These are phyloP conservation scores for Bassia scoparia DNA, from an alignment of 148 eudicot genomes.

Conservation along the genomic window DNA sequence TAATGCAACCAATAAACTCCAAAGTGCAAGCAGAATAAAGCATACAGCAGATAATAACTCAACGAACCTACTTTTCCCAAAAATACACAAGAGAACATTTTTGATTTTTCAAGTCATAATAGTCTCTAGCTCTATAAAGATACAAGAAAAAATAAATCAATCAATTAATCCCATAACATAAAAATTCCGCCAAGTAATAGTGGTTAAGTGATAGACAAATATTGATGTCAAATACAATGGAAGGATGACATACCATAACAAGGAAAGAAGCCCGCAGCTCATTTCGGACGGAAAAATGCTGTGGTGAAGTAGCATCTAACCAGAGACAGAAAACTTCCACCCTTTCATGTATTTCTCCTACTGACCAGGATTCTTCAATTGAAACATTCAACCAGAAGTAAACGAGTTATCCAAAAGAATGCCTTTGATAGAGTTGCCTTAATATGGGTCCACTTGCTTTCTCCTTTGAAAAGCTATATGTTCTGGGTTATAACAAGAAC, in stretches of 20 bases:
- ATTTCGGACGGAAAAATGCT: background rate
- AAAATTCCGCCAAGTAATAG: background rate
- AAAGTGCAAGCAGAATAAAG: background rate
- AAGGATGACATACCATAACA: conserved; percentile 21
- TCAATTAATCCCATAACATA: no score
- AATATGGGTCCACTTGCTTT: no score
- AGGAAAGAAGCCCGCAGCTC: background rate
- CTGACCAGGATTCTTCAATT: background rate
- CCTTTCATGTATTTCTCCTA: background rate
- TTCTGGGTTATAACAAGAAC: no score
- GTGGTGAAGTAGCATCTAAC: background rate
- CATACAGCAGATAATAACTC: background rate
- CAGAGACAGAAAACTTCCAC: background rate
- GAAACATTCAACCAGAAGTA: background rate
- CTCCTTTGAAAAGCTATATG: no score
- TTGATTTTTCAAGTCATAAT: no score
- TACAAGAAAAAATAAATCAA: background rate
- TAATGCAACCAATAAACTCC: background rate
- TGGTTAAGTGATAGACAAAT: background rate
- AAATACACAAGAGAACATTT: no score
- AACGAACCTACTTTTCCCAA: no score
- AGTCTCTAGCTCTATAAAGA: no score
- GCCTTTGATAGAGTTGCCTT: background rate
- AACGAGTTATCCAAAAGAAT: background rate
- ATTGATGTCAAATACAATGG: background rate